Conservation (phyloP, 78 protist species). For the Dictyostelium brefeldianum region DNA sequence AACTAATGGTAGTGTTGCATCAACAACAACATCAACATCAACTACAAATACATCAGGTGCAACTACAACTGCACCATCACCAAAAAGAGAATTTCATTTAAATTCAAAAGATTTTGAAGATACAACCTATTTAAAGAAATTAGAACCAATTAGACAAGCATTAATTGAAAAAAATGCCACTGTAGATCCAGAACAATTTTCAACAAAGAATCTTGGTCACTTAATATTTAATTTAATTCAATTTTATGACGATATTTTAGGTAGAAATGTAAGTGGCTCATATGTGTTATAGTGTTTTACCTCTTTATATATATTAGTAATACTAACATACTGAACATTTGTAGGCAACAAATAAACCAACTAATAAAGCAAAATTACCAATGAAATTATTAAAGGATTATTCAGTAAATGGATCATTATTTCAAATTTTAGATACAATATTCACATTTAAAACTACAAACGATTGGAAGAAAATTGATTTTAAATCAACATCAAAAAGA, state of each 20-base stretch:
- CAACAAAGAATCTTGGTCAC: slow-evolving; percentile 2
- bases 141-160: slow-evolving; percentile 18
- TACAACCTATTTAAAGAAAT: neutral
- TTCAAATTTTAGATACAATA: slow-evolving; percentile 22
- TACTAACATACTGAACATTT: neutral
- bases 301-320: neutral
- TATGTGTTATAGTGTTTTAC: neutral
- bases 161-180: neutral
- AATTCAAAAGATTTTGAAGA: slow-evolving; percentile 14
- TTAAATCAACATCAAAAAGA: neutral
- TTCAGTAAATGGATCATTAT: slow-evolving; percentile 23
- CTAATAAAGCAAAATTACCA: slow-evolving; percentile 40
- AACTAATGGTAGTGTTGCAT: neutral
- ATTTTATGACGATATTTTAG: slow-evolving; percentile 39
- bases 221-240: slow-evolving; percentile 12
- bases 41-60: neutral
- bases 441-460: slow-evolving; percentile 6
- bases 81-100: neutral
- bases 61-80: neutral
- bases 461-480: slow-evolving; percentile 16
- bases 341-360: slow-evolving; percentile 53
- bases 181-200: neutral
- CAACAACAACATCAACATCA: neutral
- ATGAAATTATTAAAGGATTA: slow-evolving; percentile 58
- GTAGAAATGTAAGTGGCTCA: slow-evolving; percentile 23